Base-by-base conservation (phyloP, 345 rosid species). In the Heritiera littoralis region DNA sequence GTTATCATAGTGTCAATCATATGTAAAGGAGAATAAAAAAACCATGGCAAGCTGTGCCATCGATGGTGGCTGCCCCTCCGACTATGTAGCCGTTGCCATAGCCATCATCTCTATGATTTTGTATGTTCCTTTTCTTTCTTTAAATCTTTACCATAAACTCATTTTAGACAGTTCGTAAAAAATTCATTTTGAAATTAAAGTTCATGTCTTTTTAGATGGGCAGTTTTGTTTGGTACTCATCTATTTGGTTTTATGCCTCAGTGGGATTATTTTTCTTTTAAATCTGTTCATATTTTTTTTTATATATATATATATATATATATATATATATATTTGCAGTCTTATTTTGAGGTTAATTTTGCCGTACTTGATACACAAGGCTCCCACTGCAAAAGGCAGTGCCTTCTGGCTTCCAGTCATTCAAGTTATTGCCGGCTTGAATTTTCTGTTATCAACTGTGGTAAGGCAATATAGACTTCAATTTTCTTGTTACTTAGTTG, bases 391-490 rank as follows among this genome's bases (percentile, higher is more conserved):
- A 43, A 90, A 90, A 85, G 89, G 93, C 78, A 92, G 98, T 81
- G 90, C 92, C 76, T 90, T 95, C 86, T 93, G 98, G 98, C 88
- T 93, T 86, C 94, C 98, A 12, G 83, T 88, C 23, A 86, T 95
- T 82, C 98, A 93, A 90, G 87, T 95, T 69, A 69, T 93, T 65
- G 89, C 89, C 75, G 89, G 98, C 83, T 90, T 92, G 86, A 89
- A 88, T 81, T 89, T 93, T 70, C 81, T 90, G 35, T 75, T 92
- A 67, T 88, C 97, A 11, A 77, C 87, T 77, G 85, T 89, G 94
- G 97, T 92, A 85, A 64, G 80, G n/a, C 55, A 46, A 46, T 23
- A 6, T 11, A 46, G 40, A 46, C 40, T 46, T 69, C 74, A 59
- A 28, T 79, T 81, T 79, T 15, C 9, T 32, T 65, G 9, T 48